Evolutionary conservation across 1,284 basidiomycete genomes (phyloP).

Genomic region (Leccinum pachyderme): DNA sequence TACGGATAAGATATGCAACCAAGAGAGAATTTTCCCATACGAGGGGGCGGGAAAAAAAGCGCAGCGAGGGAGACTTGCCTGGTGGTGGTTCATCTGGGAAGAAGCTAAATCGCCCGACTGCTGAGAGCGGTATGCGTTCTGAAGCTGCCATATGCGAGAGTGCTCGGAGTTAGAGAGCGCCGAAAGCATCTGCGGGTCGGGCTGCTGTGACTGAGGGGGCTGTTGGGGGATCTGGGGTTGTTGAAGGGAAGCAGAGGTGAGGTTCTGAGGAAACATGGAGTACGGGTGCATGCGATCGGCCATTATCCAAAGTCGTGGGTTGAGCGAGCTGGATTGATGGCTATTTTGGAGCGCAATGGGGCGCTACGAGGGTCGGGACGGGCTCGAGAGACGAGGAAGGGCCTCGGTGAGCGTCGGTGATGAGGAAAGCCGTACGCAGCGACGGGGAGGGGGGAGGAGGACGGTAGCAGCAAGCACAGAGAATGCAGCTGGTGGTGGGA

Average conservation of each 20-base stretch:
- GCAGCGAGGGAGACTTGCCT: slow-evolving; percentile 40
- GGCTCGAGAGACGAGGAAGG: slow-evolving; percentile 17
- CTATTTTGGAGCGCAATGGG: slow-evolving; percentile 28
- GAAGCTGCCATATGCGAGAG: slow-evolving; percentile 54
- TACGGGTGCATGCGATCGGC: slow-evolving; percentile 58
- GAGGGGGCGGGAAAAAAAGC: slow-evolving; percentile 9
- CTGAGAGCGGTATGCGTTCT: slow-evolving; percentile 43
- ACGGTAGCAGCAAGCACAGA: slow-evolving; percentile 28
- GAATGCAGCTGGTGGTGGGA: slow-evolving; percentile 39
- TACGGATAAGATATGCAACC: slow-evolving; percentile 14
- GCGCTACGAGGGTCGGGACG: slow-evolving; percentile 20
- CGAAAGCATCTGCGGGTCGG: slow-evolving; percentile 40
- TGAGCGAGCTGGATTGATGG: slow-evolving; percentile 22
- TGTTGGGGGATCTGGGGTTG: slow-evolving; percentile 45
- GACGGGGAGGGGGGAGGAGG: slow-evolving; percentile 18
- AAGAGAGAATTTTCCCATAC: slow-evolving; percentile 18
- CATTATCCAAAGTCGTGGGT: slow-evolving; percentile 43
- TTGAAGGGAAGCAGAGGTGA: slow-evolving; percentile 45
- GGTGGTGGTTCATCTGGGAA: slow-evolving; percentile 43
- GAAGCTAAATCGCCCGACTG: slow-evolving; percentile 41
- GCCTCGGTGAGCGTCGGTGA: slow-evolving; percentile 8
- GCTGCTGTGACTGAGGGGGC: slow-evolving; percentile 37
- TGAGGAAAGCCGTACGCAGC: slow-evolving; percentile 20
- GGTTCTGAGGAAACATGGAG: slow-evolving; percentile 46
- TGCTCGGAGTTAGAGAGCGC: slow-evolving; percentile 47